Evolutionary conservation across 164 flowering plant genomes (phyloP), one percentile per base, ranked within the genome.

Genomic region (Sextonia rubra): DNA sequence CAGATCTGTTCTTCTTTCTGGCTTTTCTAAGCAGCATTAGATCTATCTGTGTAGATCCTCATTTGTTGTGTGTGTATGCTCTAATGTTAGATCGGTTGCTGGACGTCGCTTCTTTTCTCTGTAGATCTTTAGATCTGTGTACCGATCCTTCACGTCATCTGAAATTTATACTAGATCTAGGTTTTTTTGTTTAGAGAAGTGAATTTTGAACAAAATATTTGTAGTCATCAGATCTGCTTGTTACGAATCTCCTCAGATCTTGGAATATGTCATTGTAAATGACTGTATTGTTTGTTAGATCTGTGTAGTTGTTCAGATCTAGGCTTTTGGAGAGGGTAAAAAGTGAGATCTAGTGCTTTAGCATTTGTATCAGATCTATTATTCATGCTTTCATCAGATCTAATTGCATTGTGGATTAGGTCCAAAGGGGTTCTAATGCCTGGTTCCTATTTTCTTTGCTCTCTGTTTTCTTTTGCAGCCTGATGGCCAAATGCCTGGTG

Each of bases 401-500:
- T 55, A 12, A 55, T 56, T 17, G 3, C 3, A 15, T 56, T 4
- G 60, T 15, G 18, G n/a, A 17, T 12, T 56, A 6, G 2, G 22
- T n/a, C n/a, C n/a, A n/a, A n/a, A n/a, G n/a, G n/a, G 9, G 55
- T 61, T 61, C 25, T 26, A 61, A 22, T 24, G 20, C 4, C 1
- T 8, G 12, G 23, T 12, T 61, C 14, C 14, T 61, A 2, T 20
- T 24, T 22, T 22, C 64, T 22, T 61, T 56, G 60, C 47, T 44
- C 32, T 32, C 64, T 14, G 6, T 62, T 30, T 77, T 25, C 69
- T 20, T 67, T 25, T 25, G 71, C 71, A 89, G 91, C 93, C 93
- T 75, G 91, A 87, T 87, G 93, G 93, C 11, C 91, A 89, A 76
- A 89, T 89, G 92, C 89, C 87, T 15, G 75, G 88, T 82, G 94